These are phyloP conservation scores for Aspergillus sclerotiicarbonarius DNA, from an alignment of 495 filamentous ascomycete genomes.

Conservation along the genomic window DNA sequence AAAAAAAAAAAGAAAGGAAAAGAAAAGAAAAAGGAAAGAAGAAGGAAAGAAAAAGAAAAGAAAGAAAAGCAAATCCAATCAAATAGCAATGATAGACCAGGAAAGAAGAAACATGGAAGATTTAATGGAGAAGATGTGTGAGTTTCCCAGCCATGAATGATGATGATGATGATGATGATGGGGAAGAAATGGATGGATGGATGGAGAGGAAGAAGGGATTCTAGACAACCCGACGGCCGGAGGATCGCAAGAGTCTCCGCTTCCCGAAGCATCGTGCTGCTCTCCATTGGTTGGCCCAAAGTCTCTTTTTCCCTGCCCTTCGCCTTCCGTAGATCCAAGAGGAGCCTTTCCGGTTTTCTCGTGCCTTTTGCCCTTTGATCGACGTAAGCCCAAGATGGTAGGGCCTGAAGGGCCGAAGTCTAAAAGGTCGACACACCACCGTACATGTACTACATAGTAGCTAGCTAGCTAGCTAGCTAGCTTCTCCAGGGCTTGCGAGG, in stretches of 20 bases:
- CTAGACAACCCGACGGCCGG: neutral
- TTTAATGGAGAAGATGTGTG: too few species aligned
- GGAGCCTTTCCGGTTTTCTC: too few species aligned
- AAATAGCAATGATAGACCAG: neutral
- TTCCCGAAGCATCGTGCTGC: neutral
- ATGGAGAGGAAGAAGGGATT: neutral
- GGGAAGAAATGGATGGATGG: neutral
- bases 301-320: neutral
- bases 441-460: too few species aligned
- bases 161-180: neutral
- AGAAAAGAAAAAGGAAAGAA: neutral
- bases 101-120: neutral
- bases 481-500: too few species aligned
- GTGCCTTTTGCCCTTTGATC: too few species aligned
- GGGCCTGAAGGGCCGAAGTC: too few species aligned
- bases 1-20: slow-evolving; percentile 1
- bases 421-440: too few species aligned
- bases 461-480: too few species aligned
- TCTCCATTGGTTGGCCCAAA: neutral
- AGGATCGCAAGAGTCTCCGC: slow-evolving; percentile 4
- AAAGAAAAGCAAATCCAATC: slow-evolving; percentile 2
- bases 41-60: slow-evolving; percentile 4
- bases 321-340: neutral
- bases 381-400: too few species aligned
- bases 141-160: neutral